Conservation (phyloP, 2,329 filamentous ascomycete genomes). For the Cercospora sesami region DNA sequence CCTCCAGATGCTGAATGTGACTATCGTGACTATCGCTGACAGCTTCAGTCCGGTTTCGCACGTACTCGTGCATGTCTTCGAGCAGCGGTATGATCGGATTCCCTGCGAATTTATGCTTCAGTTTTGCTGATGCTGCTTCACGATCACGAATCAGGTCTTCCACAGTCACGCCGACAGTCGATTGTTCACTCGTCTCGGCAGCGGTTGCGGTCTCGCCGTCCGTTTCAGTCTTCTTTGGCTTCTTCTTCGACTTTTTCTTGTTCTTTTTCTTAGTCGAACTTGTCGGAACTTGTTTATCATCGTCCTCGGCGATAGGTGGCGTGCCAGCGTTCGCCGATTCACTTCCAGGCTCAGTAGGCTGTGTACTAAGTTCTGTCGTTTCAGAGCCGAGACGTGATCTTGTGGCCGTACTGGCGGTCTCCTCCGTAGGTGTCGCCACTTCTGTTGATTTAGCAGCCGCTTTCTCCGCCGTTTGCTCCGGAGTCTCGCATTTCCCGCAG, state of each 20-base stretch:
- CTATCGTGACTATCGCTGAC: constrained; percentile 27
- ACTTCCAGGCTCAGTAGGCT: constrained; percentile 31
- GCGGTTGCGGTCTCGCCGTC: constrained; percentile 73
- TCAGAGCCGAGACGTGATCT: constrained; percentile 31
- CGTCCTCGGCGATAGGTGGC: constrained; percentile 27
- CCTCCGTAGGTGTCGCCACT: constrained; percentile 21
- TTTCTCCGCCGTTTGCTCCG: constrained; percentile 16
- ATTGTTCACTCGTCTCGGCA: constrained; percentile 42
- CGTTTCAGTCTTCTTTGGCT: constrained; percentile 68
- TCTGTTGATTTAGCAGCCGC: constrained; percentile 15
- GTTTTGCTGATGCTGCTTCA: constrained; percentile 17
- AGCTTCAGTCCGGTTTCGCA: constrained; percentile 21
- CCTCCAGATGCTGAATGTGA: constrained; percentile 29
- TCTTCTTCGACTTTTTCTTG: constrained; percentile 62
- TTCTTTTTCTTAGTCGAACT: constrained; percentile 36
- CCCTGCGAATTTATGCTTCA: constrained; percentile 25
- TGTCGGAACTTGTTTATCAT: constrained; percentile 16
- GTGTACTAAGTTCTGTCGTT: constrained; percentile 30
- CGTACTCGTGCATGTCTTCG: constrained; percentile 21
- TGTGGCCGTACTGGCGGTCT: constrained; percentile 20
- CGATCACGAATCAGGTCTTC: constrained; percentile 27
- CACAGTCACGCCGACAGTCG: constrained; percentile 22
- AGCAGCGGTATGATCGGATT: constrained; percentile 28
- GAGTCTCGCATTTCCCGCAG: constrained; percentile 36
- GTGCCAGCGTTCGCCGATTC: constrained; percentile 27